Base-by-base conservation (phyloP, 2,329 filamentous ascomycete species). In the Penicillium olsonii region DNA sequence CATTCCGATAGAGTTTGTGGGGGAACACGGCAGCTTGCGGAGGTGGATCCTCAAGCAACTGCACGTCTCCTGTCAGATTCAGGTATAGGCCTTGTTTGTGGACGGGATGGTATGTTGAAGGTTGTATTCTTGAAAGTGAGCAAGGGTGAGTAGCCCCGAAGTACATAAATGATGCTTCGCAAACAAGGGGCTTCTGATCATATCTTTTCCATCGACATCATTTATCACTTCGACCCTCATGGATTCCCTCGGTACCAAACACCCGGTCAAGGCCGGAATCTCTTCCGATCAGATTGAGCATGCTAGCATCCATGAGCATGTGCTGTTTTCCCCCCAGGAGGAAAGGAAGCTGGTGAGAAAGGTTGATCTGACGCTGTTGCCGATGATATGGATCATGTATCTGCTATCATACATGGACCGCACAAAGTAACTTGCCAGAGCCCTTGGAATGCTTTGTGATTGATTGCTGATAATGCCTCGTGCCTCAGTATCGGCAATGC, bases 361-460 rank as follows among this genome's bases (percentile, higher is more conserved):
- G 43, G 67, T 71, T 47, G 77, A 79, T 53, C 45, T 75, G 9
- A 72, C 64, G 27, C 65, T 80, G 0, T 56, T 79, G 24, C 77
- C 76, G 6, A 72, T 68, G 0, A 75, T 79, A 22, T 78, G 74
- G 75, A 54, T 78, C 29, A 78, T 79, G 73, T 79, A 78, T 48
- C 59, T 78, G 17, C 61, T 78, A 7, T 75, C 70, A 1, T 78
- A 78, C 49, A 72, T 78, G 73, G 60, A 62, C 19, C 41, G 58
- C 9, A 62, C 58, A 12, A 62, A 62, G 59, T 62, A 47, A 24
- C 22, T 24, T 8, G 4, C 8, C 22, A 24, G 8, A 8, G 4
- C 22, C 5, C 22, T 8, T 8, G 22, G 22, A n/a, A n/a, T n/a
- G 22, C 22, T 4, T 8, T 24, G 22, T 24, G 22, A 24, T 24